These are phyloP conservation scores for Chaetomium sp. DNA, from an alignment of 2,329 filamentous ascomycete genomes.

Conservation along the genomic window DNA sequence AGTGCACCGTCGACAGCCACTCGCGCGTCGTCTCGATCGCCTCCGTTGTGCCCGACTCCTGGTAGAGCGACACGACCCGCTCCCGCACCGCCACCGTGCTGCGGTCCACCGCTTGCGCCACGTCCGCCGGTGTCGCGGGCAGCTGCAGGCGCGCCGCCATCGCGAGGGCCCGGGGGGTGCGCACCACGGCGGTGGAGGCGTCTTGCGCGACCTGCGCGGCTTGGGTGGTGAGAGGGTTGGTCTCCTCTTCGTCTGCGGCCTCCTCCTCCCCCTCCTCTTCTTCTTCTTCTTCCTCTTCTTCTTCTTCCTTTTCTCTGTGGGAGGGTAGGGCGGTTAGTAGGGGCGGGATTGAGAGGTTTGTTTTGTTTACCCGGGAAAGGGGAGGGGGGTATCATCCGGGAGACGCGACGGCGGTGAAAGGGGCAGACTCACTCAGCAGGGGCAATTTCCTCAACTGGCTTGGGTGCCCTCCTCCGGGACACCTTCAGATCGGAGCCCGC, in stretches of 20 bases:
- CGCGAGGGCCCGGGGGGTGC: conserved; percentile 56
- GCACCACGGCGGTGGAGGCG: conserved; percentile 50
- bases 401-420: background rate
- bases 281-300: background rate
- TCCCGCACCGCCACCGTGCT: conserved; percentile 67
- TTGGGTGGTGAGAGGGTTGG: conserved; percentile 13
- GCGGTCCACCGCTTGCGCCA: conserved; percentile 75
- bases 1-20: conserved; percentile 69
- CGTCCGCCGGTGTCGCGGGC: conserved; percentile 76
- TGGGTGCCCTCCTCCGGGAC: conserved; percentile 49
- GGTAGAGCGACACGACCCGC: conserved; percentile 65
- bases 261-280: background rate
- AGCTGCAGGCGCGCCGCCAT: conserved; percentile 67
- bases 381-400: background rate
- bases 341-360: background rate
- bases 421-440: conserved; percentile 48
- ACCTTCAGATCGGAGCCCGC: conserved; percentile 47
- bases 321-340: background rate
- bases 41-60: conserved; percentile 67
- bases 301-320: background rate
- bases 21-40: conserved; percentile 67
- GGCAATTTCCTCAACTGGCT: conserved; percentile 48
- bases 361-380: conserved; percentile 16
- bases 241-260: conserved; percentile 8
- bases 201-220: conserved; percentile 38